phyloP scores from a whole-genome alignment of 768 basidiomycete genomes.

The Plicaturopsis crispa region DNA sequence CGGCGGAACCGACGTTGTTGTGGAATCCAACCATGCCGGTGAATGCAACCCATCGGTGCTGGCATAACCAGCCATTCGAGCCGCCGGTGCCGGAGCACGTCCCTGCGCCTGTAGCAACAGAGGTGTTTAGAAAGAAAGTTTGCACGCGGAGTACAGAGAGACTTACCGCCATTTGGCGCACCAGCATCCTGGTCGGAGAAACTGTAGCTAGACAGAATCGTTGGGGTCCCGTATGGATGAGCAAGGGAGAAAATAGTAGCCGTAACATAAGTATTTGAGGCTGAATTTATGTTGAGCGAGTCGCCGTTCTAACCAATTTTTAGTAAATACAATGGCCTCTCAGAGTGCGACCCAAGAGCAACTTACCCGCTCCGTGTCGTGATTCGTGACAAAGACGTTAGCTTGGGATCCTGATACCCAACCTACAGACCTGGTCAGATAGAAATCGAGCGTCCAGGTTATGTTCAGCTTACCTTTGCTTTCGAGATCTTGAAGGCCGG shows the following conservation, averaged over 20 bases:
- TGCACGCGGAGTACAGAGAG: too few species aligned
- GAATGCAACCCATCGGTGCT: constrained; percentile 53
- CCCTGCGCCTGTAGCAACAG: constrained; percentile 27
- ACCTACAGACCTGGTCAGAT: too few species aligned
- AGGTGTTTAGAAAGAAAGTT: not conserved
- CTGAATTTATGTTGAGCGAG: constrained; percentile 51
- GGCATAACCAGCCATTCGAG: constrained; percentile 57
- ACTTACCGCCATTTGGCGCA: constrained; percentile 50
- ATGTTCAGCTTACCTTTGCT: constrained; percentile 40
- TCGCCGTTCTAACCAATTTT: constrained; percentile 34
- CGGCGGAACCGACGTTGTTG: constrained; percentile 45
- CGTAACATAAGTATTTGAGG: constrained; percentile 56
- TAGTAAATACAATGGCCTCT: not conserved
- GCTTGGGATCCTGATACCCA: constrained; percentile 49
- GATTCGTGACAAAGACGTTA: constrained; percentile 63
- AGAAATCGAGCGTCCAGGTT: too few species aligned
- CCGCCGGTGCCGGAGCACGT: constrained; percentile 45
- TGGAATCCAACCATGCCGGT: constrained; percentile 61
- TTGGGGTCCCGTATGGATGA: constrained; percentile 60
- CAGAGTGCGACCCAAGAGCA: not conserved
- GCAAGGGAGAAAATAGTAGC: constrained; percentile 61
- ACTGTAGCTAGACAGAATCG: constrained; percentile 52
- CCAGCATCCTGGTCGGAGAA: constrained; percentile 46
- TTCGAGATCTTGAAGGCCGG: constrained; percentile 43
- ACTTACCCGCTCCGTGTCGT: constrained; percentile 56